Conservation (phyloP, 208 protist species). For the Wallacemonas sp. region DNA sequence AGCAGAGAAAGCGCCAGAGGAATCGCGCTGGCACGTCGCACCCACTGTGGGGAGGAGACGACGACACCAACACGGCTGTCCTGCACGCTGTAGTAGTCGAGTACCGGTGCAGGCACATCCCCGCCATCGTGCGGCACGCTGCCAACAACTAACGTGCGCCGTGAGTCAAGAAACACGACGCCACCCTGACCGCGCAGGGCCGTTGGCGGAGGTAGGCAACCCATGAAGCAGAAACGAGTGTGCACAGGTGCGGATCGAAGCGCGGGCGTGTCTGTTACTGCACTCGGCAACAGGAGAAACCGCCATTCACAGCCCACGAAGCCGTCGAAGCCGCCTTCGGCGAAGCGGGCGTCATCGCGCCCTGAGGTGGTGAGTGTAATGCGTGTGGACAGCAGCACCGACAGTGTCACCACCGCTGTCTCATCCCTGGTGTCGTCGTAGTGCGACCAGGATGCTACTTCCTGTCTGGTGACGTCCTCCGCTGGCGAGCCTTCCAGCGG, state of each 20-base stretch:
- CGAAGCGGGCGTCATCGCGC: not conserved
- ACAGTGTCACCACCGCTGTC: not conserved
- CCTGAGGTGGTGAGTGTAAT: not conserved
- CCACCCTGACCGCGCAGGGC: not conserved
- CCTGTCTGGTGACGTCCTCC: not conserved
- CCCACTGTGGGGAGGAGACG: not conserved
- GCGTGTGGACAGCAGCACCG: not conserved
- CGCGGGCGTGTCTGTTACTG: no score
- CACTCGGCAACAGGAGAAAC: conserved; percentile 2
- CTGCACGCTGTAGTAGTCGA: not conserved
- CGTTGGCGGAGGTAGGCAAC: not conserved
- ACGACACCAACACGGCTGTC: no score
- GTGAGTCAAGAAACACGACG: not conserved
- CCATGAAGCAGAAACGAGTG: conserved; percentile 2
- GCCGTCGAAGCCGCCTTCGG: not conserved
- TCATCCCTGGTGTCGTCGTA: not conserved
- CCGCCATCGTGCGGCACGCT: not conserved
- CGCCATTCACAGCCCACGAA: conserved; percentile 5
- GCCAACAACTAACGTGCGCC: not conserved
- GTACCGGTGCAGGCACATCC: not conserved
- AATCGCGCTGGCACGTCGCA: not conserved
- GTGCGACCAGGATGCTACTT: conserved; percentile 5
- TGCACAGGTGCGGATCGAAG: not conserved
- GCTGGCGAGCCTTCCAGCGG: not conserved
- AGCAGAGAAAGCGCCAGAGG: not conserved